phyloP scores from a whole-genome alignment of 306 rosid species.

The Vachellia pachyceras region DNA sequence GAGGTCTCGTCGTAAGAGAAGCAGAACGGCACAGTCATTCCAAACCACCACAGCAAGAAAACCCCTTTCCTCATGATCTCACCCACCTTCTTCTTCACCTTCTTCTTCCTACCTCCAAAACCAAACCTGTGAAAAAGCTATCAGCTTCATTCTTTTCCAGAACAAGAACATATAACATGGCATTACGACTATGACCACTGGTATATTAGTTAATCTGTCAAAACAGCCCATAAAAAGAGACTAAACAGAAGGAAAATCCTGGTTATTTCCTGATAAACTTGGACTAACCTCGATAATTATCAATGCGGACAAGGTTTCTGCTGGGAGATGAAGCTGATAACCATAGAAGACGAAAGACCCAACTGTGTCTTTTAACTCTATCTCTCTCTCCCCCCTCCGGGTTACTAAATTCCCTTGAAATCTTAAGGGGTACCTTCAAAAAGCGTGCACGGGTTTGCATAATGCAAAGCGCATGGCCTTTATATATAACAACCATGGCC shows the following conservation, averaged over 20 bases:
- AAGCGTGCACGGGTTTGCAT: constrained; percentile 35
- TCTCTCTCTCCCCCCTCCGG: constrained; percentile 8
- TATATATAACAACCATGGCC: constrained; percentile 31
- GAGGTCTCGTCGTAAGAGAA: constrained; percentile 32
- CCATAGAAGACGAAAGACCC: constrained; percentile 33
- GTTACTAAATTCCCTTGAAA: constrained; percentile 26
- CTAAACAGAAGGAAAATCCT: neutral
- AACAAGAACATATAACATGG: neutral
- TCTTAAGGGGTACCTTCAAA: constrained; percentile 27
- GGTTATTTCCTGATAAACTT: neutral
- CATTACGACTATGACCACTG: neutral
- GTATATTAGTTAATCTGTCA: neutral
- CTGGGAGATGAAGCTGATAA: constrained; percentile 6
- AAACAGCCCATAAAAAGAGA: neutral
- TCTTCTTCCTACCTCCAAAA: too few relatives aligned
- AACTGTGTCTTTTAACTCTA: neutral
- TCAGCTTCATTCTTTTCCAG: constrained; percentile 26
- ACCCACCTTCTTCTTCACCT: constrained; percentile 23
- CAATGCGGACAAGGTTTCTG: constrained; percentile 10
- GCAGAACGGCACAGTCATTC: constrained; percentile 42
- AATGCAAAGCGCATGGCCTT: constrained; percentile 41
- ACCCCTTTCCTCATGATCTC: constrained; percentile 11
- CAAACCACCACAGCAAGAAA: constrained; percentile 44
- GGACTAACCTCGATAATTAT: constrained; percentile 30
- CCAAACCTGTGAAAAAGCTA: neutral